Evolutionary conservation across 495 filamentous ascomycete genomes (phyloP), one percentile per base, ranked within the genome.

Genomic region (Xylaria acuta): DNA sequence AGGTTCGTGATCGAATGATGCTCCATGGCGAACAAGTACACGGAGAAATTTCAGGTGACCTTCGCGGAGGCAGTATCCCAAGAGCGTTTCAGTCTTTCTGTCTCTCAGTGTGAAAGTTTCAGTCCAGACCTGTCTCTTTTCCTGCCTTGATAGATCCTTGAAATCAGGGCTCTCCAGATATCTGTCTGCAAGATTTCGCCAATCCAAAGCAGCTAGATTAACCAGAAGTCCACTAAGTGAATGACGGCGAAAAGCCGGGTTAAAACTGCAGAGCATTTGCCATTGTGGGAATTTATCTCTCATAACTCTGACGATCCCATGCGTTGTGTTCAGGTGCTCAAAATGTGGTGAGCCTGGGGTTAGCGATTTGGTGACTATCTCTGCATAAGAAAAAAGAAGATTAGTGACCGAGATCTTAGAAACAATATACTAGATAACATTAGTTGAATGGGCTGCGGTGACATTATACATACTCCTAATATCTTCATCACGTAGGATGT

Each of bases 181-280:
- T n/a, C 74, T 72, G n/a, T 40, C 53, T 18, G 74, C 67, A 43
- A 77, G 72, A 4, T 76, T 72, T 5, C 63, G 74, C 76, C 76
- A 77, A 20, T 43, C 7, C n/a, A 77, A 70, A 14, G 72, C 27
- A 49, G 73, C 49, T 1, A 75, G 56, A 27, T 70, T 70, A 1
- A 70, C 74, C 12, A 77, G 41, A 47, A 71, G 67, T 5, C 74
- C 49, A 1, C 72, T 77, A 22, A 58, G 25, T 14, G 27, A 1
- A 41, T 43, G 30, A 27, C 40, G 54, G 12, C 16, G 45, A 16
- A 32, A n/a, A n/a, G 22, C 41, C 1, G 6, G 14, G n/a, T 38
- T 36, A 2, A 5, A 18, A 36, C 16, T 18, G 5, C 60, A 64
- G 14, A 77, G 69, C 54, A 27, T 75, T 0, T 59, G 32, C 75